These are phyloP conservation scores for Claviceps pazoutovae DNA, from an alignment of 2,329 filamentous ascomycete species.

Conservation along the genomic window DNA sequence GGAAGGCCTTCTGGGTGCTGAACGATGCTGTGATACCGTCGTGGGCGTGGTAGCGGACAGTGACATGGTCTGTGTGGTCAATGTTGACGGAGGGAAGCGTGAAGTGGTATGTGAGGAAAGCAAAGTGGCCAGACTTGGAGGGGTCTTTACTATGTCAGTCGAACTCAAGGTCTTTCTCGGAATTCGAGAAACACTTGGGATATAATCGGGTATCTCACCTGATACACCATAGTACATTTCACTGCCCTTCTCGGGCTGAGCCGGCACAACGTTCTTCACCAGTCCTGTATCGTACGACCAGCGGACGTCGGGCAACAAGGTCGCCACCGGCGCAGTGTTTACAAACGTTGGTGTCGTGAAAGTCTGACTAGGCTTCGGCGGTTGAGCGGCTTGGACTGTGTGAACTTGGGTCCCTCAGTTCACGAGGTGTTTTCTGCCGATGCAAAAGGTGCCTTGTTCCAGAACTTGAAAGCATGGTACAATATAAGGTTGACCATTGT, in stretches of 20 bases:
- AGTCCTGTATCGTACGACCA: slow-evolving; percentile 13
- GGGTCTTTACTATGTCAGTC: slow-evolving; percentile 7
- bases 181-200: too few relatives aligned
- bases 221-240: slow-evolving; percentile 14
- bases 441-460: not conserved
- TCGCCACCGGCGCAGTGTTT: not conserved
- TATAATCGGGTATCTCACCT: not conserved
- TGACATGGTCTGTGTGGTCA: slow-evolving; percentile 14
- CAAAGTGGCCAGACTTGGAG: slow-evolving; percentile 12
- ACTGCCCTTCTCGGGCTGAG: slow-evolving; percentile 9
- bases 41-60: slow-evolving; percentile 3
- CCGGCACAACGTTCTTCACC: slow-evolving; percentile 12
- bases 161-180: too few relatives aligned
- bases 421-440: not conserved
- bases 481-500: not conserved
- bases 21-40: slow-evolving; percentile 9
- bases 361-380: not conserved
- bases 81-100: slow-evolving; percentile 16
- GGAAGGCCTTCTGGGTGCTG: slow-evolving; percentile 10
- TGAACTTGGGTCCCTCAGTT: too few relatives aligned
- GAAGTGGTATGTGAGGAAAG: slow-evolving; percentile 15
- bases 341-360: not conserved
- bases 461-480: not conserved
- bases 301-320: slow-evolving; percentile 9
- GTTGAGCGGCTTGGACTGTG: not conserved